These are phyloP conservation scores for Galerina marginata DNA, from an alignment of 768 basidiomycete genomes.

Conservation along the genomic window DNA sequence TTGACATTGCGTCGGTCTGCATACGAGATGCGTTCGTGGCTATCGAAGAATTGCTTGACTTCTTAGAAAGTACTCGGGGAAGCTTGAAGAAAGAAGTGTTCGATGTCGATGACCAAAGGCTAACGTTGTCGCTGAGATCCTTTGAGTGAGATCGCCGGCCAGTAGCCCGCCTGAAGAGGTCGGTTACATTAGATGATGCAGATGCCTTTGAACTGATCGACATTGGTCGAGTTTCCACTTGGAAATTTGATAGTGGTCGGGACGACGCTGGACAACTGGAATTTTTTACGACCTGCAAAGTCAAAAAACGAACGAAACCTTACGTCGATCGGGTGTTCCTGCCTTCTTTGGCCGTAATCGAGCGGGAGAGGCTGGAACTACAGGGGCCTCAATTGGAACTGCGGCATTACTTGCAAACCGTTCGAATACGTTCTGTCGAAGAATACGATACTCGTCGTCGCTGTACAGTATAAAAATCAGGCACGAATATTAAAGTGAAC, in stretches of 20 bases:
- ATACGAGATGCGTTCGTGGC: constrained; percentile 45
- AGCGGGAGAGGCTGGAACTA: constrained; percentile 60
- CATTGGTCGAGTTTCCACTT: constrained; percentile 50
- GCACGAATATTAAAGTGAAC: constrained; percentile 1
- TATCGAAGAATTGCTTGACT: constrained; percentile 55
- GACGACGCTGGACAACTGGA: constrained; percentile 31
- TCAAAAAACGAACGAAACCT: constrained; percentile 20
- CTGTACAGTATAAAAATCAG: constrained; percentile 39
- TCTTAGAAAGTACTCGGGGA: constrained; percentile 47
- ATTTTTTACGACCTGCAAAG: neutral
- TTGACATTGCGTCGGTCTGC: constrained; percentile 45
- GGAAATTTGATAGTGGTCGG: constrained; percentile 46
- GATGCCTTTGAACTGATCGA: constrained; percentile 61
- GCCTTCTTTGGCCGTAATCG: constrained; percentile 35
- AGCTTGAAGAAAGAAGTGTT: constrained; percentile 44
- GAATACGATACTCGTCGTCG: constrained; percentile 84
- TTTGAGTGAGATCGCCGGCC: constrained; percentile 43
- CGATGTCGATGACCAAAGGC: constrained; percentile 45
- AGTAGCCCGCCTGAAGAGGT: constrained; percentile 56
- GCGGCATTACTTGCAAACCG: constrained; percentile 64
- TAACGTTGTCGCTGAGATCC: constrained; percentile 56
- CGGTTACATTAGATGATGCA: constrained; percentile 54
- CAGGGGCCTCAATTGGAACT: constrained; percentile 65
- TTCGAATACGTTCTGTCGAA: constrained; percentile 86
- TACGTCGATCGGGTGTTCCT: constrained; percentile 38